phyloP scores from a whole-genome alignment of 805 yeast genomes.

The Starmerella vaccinii region DNA sequence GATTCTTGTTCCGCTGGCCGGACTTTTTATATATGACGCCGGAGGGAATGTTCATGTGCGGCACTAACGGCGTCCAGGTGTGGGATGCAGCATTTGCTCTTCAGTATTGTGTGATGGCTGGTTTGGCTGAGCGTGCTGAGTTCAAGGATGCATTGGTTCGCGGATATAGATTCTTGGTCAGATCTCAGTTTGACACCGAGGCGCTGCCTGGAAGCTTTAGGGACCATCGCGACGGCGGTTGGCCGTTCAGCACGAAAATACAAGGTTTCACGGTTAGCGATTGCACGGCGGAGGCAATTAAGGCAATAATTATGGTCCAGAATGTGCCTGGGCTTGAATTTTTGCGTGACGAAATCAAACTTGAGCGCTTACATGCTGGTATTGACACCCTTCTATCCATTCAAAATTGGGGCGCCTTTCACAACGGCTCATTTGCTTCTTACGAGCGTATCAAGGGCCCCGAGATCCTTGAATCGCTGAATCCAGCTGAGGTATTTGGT shows the following conservation, averaged over 20 bases:
- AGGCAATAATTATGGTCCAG: conserved; percentile 86
- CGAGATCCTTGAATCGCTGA: conserved; percentile 59
- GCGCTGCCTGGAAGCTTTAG: conserved; percentile 69
- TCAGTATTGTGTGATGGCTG: conserved; percentile 72
- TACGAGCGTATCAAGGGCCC: conserved; percentile 83
- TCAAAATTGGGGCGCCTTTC: conserved; percentile 70
- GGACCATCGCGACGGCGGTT: conserved; percentile 77
- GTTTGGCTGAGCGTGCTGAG: conserved; percentile 59
- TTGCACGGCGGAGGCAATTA: conserved; percentile 91
- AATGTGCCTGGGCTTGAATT: conserved; percentile 46
- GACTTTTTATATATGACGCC: conserved; percentile 79
- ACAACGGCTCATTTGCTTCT: conserved; percentile 85
- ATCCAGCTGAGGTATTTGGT: conserved; percentile 97
- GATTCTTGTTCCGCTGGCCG: conserved; percentile 48
- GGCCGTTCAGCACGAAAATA: conserved; percentile 92
- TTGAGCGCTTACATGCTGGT: conserved; percentile 49
- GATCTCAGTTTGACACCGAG: conserved; percentile 77
- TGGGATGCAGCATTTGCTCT: conserved; percentile 94
- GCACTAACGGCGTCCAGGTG: conserved; percentile 94
- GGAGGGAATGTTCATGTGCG: conserved; percentile 86
- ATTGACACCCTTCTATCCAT: conserved; percentile 65
- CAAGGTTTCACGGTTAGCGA: conserved; percentile 97
- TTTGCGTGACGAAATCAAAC: conserved; percentile 44
- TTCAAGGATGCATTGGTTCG: conserved; percentile 52
- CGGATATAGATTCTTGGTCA: conserved; percentile 60